phyloP scores from a whole-genome alignment of 257 asterid species.

The Solanum pinnatisectum region DNA sequence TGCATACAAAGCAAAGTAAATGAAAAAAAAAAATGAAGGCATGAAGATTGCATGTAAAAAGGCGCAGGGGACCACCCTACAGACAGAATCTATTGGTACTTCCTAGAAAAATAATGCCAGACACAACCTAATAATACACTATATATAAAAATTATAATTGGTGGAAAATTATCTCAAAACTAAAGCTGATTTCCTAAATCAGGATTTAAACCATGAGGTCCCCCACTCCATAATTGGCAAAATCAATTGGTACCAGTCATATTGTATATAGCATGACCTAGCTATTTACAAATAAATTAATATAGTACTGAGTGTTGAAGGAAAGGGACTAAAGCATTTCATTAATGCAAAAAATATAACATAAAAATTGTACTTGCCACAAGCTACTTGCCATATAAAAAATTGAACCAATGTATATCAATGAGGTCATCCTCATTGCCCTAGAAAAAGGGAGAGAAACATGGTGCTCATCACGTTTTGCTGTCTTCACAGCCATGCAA shows the following conservation, averaged over 20 bases:
- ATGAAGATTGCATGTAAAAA: neutral
- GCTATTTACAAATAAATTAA: neutral
- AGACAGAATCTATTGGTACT: slow-evolving; percentile 8
- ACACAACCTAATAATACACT: slow-evolving; percentile 2
- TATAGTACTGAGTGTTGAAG: neutral
- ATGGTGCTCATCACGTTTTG: slow-evolving; percentile 1
- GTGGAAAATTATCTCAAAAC: neutral
- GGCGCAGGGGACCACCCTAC: slow-evolving; percentile 23
- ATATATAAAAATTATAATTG: neutral
- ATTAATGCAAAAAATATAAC: neutral
- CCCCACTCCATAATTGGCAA: slow-evolving; percentile 33
- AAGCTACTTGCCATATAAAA: neutral
- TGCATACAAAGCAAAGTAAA: neutral
- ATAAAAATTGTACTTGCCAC: neutral
- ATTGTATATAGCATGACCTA: neutral
- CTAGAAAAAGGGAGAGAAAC: neutral
- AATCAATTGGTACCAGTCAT: neutral
- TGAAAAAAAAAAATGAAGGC: neutral
- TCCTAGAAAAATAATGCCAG: slow-evolving; percentile 2
- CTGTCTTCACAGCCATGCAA: neutral
- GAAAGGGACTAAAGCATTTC: neutral
- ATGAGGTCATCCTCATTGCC: slow-evolving; percentile 1
- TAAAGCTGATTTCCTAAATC: slow-evolving; percentile 11
- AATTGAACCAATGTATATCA: neutral
- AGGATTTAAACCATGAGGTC: slow-evolving; percentile 6